Conservation (phyloP, 2,329 filamentous ascomycete species). For the Microsporum canis region DNA sequence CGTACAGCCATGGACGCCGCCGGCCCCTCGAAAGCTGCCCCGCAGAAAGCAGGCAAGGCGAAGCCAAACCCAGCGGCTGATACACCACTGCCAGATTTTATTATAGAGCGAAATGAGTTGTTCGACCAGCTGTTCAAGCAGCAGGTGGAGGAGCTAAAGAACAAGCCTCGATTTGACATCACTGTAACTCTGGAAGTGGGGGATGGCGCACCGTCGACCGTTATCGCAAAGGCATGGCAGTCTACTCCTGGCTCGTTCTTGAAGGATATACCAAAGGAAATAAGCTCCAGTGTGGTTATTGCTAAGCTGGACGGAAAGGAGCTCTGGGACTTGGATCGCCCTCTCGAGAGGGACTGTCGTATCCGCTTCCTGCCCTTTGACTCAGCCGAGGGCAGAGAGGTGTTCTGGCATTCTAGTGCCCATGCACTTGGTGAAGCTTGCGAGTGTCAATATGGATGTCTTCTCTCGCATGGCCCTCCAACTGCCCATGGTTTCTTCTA, state of each 20-base stretch:
- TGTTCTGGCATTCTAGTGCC: conserved; percentile 96
- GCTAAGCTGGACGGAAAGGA: conserved; percentile 67
- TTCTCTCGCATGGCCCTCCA: conserved; percentile 85
- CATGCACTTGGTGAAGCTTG: conserved; percentile 93
- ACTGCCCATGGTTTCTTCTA: conserved; percentile 93
- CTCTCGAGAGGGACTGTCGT: conserved; percentile 75
- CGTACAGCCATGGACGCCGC: conserved; percentile 23
- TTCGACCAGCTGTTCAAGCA: conserved; percentile 83
- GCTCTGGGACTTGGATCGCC: conserved; percentile 87
- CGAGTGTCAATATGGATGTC: conserved; percentile 81
- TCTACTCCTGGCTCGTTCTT: conserved; percentile 73
- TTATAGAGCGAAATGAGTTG: conserved; percentile 70
- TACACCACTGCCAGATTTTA: conserved; percentile 54
- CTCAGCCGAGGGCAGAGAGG: conserved; percentile 65
- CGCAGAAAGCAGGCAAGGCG: conserved; percentile 21
- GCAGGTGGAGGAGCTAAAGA: conserved; percentile 62
- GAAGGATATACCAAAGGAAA: conserved; percentile 70
- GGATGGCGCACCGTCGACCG: conserved; percentile 28
- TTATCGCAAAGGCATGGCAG: conserved; percentile 70
- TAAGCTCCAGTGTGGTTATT: conserved; percentile 74
- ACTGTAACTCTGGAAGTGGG: conserved; percentile 39
- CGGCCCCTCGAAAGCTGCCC: conserved; percentile 18
- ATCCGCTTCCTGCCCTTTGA: conserved; percentile 79
- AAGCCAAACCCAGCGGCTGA: conserved; percentile 20
- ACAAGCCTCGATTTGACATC: conserved; percentile 37